Conservation (phyloP, 2,329 filamentous ascomycete genomes). For the Phialophora macrospora region DNA sequence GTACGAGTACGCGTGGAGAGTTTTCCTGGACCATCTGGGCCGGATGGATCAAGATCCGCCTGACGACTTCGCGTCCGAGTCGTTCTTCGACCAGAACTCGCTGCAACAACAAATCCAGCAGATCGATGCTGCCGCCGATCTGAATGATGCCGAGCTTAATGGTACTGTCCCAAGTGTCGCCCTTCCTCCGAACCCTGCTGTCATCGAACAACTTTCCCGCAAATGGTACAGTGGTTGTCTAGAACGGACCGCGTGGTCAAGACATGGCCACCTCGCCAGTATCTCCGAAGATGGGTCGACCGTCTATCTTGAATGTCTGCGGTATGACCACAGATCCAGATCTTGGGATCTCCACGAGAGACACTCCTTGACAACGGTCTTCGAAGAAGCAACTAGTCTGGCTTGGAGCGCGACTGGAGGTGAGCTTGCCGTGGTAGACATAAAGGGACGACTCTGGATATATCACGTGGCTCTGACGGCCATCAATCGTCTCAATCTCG, state of each 20-base stretch:
- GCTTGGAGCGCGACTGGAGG: slow-evolving; percentile 78
- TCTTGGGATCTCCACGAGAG: slow-evolving; percentile 30
- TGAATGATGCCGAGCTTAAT: slow-evolving; percentile 13
- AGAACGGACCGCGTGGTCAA: slow-evolving; percentile 36
- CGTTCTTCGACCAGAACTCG: slow-evolving; percentile 37
- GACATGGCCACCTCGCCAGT: slow-evolving; percentile 36
- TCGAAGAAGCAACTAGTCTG: slow-evolving; percentile 64
- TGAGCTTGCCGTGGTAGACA: slow-evolving; percentile 83
- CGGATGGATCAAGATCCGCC: slow-evolving; percentile 27
- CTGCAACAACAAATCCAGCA: slow-evolving; percentile 35
- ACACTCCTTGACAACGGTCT: slow-evolving; percentile 30
- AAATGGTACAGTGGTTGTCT: slow-evolving; percentile 34
- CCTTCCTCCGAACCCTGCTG: slow-evolving; percentile 27
- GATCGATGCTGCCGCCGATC: slow-evolving; percentile 26
- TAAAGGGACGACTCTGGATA: slow-evolving; percentile 75
- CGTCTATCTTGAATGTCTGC: slow-evolving; percentile 33
- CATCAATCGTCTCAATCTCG: slow-evolving; percentile 71
- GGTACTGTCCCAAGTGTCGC: slow-evolving; percentile 25
- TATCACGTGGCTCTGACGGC: slow-evolving; percentile 69
- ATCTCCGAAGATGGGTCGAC: slow-evolving; percentile 35
- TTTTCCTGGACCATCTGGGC: slow-evolving; percentile 3
- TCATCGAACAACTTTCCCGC: slow-evolving; percentile 29
- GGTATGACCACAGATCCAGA: slow-evolving; percentile 25
- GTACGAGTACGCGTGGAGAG: not conserved
- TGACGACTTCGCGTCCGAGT: slow-evolving; percentile 35